These are phyloP conservation scores for Stagonosporopsis chrysanthemi DNA, from an alignment of 2,329 filamentous ascomycete species.

Conservation along the genomic window DNA sequence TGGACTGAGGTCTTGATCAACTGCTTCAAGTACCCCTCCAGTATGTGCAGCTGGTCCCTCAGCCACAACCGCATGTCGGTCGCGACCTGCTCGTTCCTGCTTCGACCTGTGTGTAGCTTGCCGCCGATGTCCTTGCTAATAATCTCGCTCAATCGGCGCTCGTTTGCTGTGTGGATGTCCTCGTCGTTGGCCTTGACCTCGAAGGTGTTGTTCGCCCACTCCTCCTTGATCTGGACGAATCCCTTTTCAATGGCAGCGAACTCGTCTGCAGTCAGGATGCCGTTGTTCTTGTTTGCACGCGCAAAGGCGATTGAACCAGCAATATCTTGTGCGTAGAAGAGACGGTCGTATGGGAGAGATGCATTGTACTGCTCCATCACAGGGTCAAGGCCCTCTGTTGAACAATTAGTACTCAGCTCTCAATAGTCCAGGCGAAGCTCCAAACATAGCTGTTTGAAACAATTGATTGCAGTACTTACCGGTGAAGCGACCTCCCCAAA, in stretches of 20 bases:
- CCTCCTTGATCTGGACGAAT: constrained; percentile 64
- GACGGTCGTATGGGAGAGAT: constrained; percentile 78
- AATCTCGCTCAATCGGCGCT: constrained; percentile 71
- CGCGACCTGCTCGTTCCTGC: constrained; percentile 88
- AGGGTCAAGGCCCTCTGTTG: constrained; percentile 77
- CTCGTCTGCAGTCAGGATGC: constrained; percentile 76
- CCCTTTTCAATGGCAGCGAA: constrained; percentile 78
- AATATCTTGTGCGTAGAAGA: constrained; percentile 82
- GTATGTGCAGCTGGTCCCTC: constrained; percentile 72
- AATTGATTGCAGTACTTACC: constrained; percentile 24
- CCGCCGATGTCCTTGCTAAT: constrained; percentile 86
- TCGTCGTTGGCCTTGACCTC: constrained; percentile 59
- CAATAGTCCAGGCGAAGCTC: background rate
- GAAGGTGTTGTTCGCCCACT: constrained; percentile 57
- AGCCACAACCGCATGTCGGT: constrained; percentile 93
- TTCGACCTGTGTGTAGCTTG: constrained; percentile 87
- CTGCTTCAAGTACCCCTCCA: constrained; percentile 72
- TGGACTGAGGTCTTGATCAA: constrained; percentile 73
- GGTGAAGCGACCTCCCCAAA: constrained; percentile 50
- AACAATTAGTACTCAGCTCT: constrained; percentile 22
- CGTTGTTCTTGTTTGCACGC: constrained; percentile 76
- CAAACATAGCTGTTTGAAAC: background rate
- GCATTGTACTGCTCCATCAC: constrained; percentile 88
- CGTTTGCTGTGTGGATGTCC: constrained; percentile 64
- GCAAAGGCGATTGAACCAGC: constrained; percentile 82